These are phyloP conservation scores for Oryza coarctata DNA, from an alignment of 176 grass and related monocot genomes.

Conservation along the genomic window DNA sequence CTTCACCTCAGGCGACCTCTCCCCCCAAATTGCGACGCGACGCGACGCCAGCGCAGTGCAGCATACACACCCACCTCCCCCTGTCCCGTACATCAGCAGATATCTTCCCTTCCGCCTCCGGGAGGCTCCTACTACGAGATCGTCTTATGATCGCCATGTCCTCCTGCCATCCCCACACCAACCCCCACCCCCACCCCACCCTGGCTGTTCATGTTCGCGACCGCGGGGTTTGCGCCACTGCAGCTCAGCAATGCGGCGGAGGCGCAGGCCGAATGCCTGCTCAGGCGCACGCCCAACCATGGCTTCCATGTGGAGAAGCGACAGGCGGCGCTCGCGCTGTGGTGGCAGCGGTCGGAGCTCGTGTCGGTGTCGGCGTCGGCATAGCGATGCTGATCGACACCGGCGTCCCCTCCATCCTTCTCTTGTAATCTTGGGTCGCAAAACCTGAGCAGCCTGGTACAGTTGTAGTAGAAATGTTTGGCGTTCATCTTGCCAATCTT, in stretches of 20 bases:
- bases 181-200: background rate
- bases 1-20: too few relatives aligned
- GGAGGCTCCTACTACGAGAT: too few relatives aligned
- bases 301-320: constrained; percentile 58
- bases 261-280: constrained; percentile 68
- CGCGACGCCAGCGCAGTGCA: too few relatives aligned
- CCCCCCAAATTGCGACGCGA: too few relatives aligned
- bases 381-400: constrained; percentile 47
- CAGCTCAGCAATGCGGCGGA: constrained; percentile 50
- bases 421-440: constrained; percentile 3
- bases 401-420: background rate
- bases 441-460: constrained; percentile 11
- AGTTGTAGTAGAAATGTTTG: background rate
- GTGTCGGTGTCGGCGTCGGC: constrained; percentile 56
- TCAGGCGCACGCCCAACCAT: constrained; percentile 35
- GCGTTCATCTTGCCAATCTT: constrained; percentile 32
- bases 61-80: too few relatives aligned
- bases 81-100: too few relatives aligned
- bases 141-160: background rate
- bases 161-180: background rate
- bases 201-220: constrained; percentile 31
- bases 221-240: constrained; percentile 42
- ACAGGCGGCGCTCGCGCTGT: constrained; percentile 32
- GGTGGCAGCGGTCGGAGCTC: constrained; percentile 55
- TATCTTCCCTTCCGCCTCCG: too few relatives aligned